A percentile compares a stretch with the other conserved stretches of the same genome.
phyloP scores from a whole-genome alignment of 164 flowering plant genomes.

The Macadamia integrifolia region DNA sequence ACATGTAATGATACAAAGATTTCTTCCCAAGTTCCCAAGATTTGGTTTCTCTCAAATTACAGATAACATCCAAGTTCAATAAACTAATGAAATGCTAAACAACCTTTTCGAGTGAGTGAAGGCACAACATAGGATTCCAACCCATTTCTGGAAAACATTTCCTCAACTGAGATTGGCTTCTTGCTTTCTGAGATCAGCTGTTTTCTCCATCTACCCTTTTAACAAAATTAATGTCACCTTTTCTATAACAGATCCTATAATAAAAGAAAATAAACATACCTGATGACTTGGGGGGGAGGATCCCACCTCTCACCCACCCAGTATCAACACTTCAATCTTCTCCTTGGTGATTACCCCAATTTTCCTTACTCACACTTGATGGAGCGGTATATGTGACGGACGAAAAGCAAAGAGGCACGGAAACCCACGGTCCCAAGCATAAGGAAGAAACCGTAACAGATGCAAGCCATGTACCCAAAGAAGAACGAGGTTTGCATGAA shows the following conservation, averaged over 20 bases:
- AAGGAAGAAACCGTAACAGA: constrained; percentile 23
- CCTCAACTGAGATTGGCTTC: not conserved
- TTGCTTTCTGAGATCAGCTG: not conserved
- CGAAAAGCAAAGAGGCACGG: constrained; percentile 21
- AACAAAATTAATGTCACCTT: not conserved
- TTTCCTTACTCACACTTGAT: constrained; percentile 18
- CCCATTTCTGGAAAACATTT: not conserved
- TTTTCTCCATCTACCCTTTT: not conserved
- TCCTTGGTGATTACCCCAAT: no score
- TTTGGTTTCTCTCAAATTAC: not conserved
- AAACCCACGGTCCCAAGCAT: constrained; percentile 23
- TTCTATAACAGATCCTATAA: not conserved
- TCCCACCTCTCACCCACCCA: not conserved
- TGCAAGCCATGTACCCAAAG: constrained; percentile 26
- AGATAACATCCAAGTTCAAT: not conserved
- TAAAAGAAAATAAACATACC: not conserved
- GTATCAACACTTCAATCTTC: no score
- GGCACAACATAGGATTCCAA: not conserved
- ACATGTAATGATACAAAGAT: not conserved
- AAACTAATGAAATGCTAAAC: no score
- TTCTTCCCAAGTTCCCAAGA: not conserved
- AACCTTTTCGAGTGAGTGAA: not conserved
- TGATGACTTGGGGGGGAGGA: not conserved
- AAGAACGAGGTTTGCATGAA: constrained; percentile 25
- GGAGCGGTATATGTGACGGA: constrained; percentile 23